phyloP scores from a whole-genome alignment of 2,329 filamentous ascomycete species.

The Cercospora canescens region DNA sequence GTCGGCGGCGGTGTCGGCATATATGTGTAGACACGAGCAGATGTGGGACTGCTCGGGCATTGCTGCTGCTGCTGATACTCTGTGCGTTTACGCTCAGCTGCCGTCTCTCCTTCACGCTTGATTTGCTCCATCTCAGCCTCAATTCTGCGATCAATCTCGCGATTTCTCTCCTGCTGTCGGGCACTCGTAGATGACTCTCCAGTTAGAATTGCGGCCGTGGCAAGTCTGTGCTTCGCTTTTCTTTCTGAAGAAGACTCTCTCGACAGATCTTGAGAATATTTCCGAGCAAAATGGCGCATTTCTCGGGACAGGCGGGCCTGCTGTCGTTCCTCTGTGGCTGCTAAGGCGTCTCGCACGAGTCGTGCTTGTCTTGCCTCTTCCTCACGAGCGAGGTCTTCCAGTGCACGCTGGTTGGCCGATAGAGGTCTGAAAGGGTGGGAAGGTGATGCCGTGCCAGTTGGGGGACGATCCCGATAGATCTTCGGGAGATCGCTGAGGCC shows the following conservation, averaged over 20 bases:
- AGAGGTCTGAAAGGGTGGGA: background rate
- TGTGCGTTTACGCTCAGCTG: background rate
- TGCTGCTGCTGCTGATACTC: constrained; percentile 3
- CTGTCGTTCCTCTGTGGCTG: constrained; percentile 8
- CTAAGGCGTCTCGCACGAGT: constrained; percentile 9
- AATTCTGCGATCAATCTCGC: constrained; percentile 2
- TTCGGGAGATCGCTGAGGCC: constrained; percentile 24
- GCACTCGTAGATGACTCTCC: background rate
- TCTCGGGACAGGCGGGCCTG: constrained; percentile 4
- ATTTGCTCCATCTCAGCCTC: constrained; percentile 6
- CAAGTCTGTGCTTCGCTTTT: constrained; percentile 4
- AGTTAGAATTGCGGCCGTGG: constrained; percentile 5
- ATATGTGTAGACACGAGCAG: constrained; percentile 6
- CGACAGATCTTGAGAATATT: background rate
- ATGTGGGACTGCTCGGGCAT: background rate
- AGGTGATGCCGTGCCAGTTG: constrained; percentile 13
- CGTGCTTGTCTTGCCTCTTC: constrained; percentile 13
- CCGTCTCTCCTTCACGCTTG: constrained; percentile 5
- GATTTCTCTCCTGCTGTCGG: constrained; percentile 3
- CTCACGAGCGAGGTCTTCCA: constrained; percentile 3
- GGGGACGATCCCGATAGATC: constrained; percentile 13
- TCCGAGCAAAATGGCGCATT: background rate
- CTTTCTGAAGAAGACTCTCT: constrained; percentile 3
- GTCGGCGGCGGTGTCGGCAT: background rate
- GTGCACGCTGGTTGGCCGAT: too few relatives aligned